phyloP scores from a whole-genome alignment of 257 asterid species.

The Solanum appendiculatum region DNA sequence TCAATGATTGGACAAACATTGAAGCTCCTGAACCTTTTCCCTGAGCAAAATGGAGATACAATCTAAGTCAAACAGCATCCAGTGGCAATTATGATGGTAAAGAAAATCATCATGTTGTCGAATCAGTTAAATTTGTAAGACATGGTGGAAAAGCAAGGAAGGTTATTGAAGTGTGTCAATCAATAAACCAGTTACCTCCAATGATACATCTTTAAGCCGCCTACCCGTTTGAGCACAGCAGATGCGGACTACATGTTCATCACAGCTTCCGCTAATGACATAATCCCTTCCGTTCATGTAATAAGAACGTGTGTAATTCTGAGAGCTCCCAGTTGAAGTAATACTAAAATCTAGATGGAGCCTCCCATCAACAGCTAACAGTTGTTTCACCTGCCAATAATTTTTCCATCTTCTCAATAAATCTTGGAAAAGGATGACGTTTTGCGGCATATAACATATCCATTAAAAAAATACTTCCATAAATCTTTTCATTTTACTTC shows the following conservation, averaged over 20 bases:
- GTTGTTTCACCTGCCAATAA: conserved; percentile 66
- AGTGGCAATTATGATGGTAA: background rate
- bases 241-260: conserved; percentile 78
- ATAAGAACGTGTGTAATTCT: conserved; percentile 85
- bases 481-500: background rate
- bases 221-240: conserved; percentile 94
- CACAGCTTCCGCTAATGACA: conserved; percentile 94
- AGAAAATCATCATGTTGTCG: background rate
- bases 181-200: conserved; percentile 48
- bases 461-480: background rate
- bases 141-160: background rate
- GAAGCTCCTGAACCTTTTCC: conserved; percentile 85
- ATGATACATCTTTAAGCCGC: conserved; percentile 69
- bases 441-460: background rate
- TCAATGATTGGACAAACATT: conserved; percentile 89
- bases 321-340: conserved; percentile 75
- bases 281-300: conserved; percentile 91
- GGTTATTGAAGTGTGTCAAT: conserved; percentile 1
- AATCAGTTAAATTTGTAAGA: background rate
- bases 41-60: conserved; percentile 27
- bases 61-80: background rate
- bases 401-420: background rate
- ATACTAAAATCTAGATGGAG: conserved; percentile 71
- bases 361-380: conserved; percentile 88
- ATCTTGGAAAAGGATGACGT: background rate